These are phyloP conservation scores for Paradendryphiella salina DNA, from an alignment of 2,329 filamentous ascomycete genomes.

Conservation along the genomic window DNA sequence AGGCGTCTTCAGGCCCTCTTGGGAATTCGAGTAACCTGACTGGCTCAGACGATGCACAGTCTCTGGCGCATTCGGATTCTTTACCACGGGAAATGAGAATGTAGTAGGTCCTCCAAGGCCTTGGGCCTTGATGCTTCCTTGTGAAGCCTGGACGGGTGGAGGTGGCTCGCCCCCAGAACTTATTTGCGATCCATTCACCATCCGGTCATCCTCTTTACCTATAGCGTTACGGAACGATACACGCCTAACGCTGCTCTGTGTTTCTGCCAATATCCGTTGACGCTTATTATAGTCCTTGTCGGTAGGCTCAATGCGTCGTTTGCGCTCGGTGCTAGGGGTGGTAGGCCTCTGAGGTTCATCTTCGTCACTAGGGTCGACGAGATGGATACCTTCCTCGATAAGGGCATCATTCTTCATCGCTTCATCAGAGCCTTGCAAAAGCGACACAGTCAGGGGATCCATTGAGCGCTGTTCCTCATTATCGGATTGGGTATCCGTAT, in stretches of 20 bases:
- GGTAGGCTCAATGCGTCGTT: constrained; percentile 22
- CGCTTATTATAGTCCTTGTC: constrained; percentile 17
- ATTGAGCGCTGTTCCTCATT: constrained; percentile 30
- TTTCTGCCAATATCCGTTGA: constrained; percentile 17
- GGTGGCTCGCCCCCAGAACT: constrained; percentile 12
- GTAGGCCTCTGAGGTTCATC: constrained; percentile 8
- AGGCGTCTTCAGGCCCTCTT: constrained; percentile 39
- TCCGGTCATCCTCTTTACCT: background rate
- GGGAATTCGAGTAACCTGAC: constrained; percentile 57
- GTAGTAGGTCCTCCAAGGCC: constrained; percentile 47
- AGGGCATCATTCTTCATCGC: constrained; percentile 10
- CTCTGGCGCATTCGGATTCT: constrained; percentile 69
- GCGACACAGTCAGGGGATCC: constrained; percentile 39
- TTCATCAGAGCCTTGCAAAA: constrained; percentile 16
- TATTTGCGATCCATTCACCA: constrained; percentile 3
- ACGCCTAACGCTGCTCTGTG: constrained; percentile 11
- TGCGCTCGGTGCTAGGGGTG: constrained; percentile 15
- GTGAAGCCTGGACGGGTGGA: constrained; percentile 40
- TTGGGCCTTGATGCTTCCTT: constrained; percentile 47
- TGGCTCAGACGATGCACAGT: constrained; percentile 70
- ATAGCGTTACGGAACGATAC: constrained; percentile 18
- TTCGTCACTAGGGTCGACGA: constrained; percentile 22
- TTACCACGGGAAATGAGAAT: constrained; percentile 73
- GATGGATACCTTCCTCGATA: constrained; percentile 27
- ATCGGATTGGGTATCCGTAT: constrained; percentile 21